Evolutionary conservation across 129 eudicot genomes (phyloP), one percentile per base, ranked within the genome.

Genomic region (Erigeron canadensis): DNA sequence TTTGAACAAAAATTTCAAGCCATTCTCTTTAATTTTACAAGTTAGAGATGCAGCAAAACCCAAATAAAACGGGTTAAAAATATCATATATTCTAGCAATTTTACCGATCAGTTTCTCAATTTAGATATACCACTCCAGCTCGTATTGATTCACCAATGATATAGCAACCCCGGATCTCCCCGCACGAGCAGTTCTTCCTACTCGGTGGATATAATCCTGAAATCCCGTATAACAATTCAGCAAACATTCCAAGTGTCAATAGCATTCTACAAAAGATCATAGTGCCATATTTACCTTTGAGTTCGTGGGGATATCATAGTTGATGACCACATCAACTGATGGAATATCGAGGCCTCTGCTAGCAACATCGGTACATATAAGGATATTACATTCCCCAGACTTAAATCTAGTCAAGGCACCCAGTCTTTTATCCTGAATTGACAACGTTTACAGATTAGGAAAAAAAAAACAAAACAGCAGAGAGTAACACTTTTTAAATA

Each of bases 141-240:
- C 99, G 16, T 94, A 94, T 71, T 94, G 99, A 78, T 87, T 94
- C 61, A 90, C 93, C n/a, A 94, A 70, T 7, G 96, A 89, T 28
- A 94, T 84, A 8, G 97, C 97, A 59, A 94, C 86, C 11, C 99
- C 99, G 23, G 97, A 85, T 39, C 97, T 86, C 41, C 99, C 99
- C 17, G 99, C 99, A 61, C 99, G 92, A 69, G 99, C 99, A 12
- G 99, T 94, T 83, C 99, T 87, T 71, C 99, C 99, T 11, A 94
- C 99, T 68, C 99, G 79, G 70, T 94, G 99, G 57, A 94, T 89
- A 63, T 94, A 94, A 80, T 94, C 99, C 96, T 94, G 70, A 39
- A 77, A 66, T 39, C 41, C 15, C 40, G 80, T 69, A 60, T 65
- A 65, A 74, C 9, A 68, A 28, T 47, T 38, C 44, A 59, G 37